Evolutionary conservation across 805 yeast species (phyloP).

Genomic region (Nematodospora valgi): DNA sequence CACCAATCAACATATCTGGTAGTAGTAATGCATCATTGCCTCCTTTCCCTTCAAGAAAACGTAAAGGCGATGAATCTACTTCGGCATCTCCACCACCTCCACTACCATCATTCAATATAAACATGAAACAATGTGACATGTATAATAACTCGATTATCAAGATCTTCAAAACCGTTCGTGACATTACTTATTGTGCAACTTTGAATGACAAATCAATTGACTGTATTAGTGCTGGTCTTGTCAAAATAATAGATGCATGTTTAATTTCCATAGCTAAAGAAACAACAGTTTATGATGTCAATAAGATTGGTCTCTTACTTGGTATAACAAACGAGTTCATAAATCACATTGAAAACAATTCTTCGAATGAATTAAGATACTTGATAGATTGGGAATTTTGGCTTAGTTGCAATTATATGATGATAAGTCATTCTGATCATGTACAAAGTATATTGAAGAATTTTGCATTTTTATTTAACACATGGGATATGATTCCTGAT

Average conservation of each 20-base stretch:
- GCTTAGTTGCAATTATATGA: conserved; percentile 54
- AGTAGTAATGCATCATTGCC: neutral
- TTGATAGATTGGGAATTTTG: conserved; percentile 73
- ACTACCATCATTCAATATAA: conserved; percentile 7
- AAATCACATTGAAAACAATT: conserved; percentile 26
- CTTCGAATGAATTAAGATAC: conserved; percentile 4
- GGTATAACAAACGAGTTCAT: conserved; percentile 39
- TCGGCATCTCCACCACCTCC: conserved; percentile 6
- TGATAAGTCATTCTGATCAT: conserved; percentile 59
- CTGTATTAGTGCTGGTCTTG: conserved; percentile 14
- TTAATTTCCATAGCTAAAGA: conserved; percentile 32
- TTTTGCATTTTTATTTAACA: conserved; percentile 63
- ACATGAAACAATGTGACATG: conserved; percentile 26
- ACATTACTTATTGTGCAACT: conserved; percentile 23
- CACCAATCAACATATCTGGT: neutral
- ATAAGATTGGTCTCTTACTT: conserved; percentile 36
- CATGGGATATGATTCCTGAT: conserved; percentile 68
- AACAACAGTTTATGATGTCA: conserved; percentile 35
- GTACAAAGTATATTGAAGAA: conserved; percentile 60
- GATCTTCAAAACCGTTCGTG: conserved; percentile 36
- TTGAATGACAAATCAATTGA: conserved; percentile 6
- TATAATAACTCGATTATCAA: conserved; percentile 39
- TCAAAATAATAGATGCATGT: conserved; percentile 28
- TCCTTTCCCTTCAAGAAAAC: neutral
- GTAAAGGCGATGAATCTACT: too few relatives aligned